Percentiles rank a stretch among this genome's conserved stretches.
Conservation (phyloP, 768 basidiomycete genomes). For the Pulveroboletus sp. region DNA sequence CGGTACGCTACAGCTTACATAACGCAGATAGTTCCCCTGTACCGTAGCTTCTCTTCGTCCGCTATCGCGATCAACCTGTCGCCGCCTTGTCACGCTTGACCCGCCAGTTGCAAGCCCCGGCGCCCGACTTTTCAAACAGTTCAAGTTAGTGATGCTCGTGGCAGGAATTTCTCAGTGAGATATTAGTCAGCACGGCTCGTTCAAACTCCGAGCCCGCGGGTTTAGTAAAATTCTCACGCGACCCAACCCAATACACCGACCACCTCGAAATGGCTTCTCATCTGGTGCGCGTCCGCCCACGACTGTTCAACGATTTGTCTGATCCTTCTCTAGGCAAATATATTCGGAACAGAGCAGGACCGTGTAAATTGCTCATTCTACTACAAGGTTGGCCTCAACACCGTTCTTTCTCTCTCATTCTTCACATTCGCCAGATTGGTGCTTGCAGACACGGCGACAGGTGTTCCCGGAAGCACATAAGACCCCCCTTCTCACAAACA, state of each 20-base stretch:
- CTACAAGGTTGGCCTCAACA: constrained; percentile 68
- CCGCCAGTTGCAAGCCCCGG: too few species aligned
- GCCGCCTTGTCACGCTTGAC: too few species aligned
- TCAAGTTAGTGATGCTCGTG: too few species aligned
- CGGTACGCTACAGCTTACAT: too few species aligned
- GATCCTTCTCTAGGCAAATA: constrained; percentile 65
- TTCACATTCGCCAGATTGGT: constrained; percentile 68
- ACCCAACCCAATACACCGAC: background rate
- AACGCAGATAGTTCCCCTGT: too few species aligned
- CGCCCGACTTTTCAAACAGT: too few species aligned
- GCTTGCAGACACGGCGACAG: constrained; percentile 98
- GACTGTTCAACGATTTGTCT: background rate
- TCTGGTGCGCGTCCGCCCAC: constrained; percentile 46
- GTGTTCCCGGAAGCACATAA: constrained; percentile 97
- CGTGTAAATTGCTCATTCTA: constrained; percentile 99
- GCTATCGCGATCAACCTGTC: too few species aligned
- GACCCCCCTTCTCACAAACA: constrained; percentile 96
- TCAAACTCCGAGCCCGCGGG: constrained; percentile 23
- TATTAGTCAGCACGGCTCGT: constrained; percentile 2
- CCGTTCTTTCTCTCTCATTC: background rate
- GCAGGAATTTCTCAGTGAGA: too few species aligned
- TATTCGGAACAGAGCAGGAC: constrained; percentile 93
- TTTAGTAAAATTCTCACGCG: constrained; percentile 13
- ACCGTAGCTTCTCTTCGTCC: too few species aligned
- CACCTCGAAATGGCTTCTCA: constrained; percentile 59